Evolutionary conservation across 805 yeast genomes (phyloP), one percentile per base, ranked within the genome.

Genomic region (Zygoascus bituminiphila): DNA sequence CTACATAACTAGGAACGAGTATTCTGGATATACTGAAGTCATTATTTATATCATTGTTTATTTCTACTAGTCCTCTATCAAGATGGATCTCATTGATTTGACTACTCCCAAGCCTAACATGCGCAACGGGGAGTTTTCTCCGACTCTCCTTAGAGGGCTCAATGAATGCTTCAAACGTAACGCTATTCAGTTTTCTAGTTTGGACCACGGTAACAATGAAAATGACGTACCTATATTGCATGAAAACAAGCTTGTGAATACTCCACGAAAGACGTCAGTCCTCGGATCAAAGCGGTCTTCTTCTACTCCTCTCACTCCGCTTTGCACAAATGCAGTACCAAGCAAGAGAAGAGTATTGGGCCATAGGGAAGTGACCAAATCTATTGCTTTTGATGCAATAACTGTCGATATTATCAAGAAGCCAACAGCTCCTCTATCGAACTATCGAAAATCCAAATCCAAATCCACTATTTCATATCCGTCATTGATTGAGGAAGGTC

Each of bases 121-220:
- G 15, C 15, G 42, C 12, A 41, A 48, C 45, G 19, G 40, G 25
- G 25, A 53, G 35, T 55, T 55, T 45, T 54, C 58, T 7, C 58
- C 58, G 8, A 48, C 51, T 10, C 49, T 54, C n/a, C 45, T 54
- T 6, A 44, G 51, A 42, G 56, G 55, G 6, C 44, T 55, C 22
- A 48, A 48, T 7, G 54, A 54, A 33, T 51, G 56, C 38, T 54
- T 54, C 42, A 43, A 38, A 20, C 33, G 53, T 15, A 41, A 41
- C 21, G 44, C 39, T 6, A 12, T 26, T 17, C 22, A 14, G 7
- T 24, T 24, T 15, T 29, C 33, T 2, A 15, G 15, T 29, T 29
- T 29, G 4, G 33, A 29, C 15, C 33, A 29, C 15, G 19, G 39
- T n/a, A 38, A 25, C 7, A 20, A 10, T 25, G 35, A 15, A 23